A percentile compares a stretch with the other conserved stretches of the same genome.
Evolutionary conservation across 2,329 filamentous ascomycete species (phyloP).

Genomic region (Daldinia sp.): DNA sequence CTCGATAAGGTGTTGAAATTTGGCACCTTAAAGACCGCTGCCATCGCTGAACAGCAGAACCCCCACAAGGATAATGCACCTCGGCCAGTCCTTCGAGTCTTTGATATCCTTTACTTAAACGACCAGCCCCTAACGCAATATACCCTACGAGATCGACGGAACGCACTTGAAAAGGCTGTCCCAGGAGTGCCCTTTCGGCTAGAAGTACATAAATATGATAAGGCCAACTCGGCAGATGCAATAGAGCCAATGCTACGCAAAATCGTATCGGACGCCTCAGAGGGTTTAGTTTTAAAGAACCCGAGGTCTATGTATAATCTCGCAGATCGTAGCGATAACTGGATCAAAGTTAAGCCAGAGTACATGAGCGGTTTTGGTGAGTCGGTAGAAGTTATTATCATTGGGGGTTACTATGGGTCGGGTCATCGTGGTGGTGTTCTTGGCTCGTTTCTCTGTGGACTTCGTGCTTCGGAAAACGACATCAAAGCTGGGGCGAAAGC

Average conservation of each 20-base stretch:
- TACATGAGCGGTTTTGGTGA: slow-evolving; percentile 98
- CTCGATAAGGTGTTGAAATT: slow-evolving; percentile 88
- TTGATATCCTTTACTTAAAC: slow-evolving; percentile 93
- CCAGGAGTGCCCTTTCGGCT: slow-evolving; percentile 78
- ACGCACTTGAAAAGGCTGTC: slow-evolving; percentile 79
- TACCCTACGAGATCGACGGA: slow-evolving; percentile 82
- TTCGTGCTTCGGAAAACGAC: slow-evolving; percentile 79
- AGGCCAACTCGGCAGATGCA: slow-evolving; percentile 74
- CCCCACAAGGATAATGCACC: slow-evolving; percentile 72
- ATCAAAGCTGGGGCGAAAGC: slow-evolving; percentile 69
- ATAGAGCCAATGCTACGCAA: slow-evolving; percentile 84
- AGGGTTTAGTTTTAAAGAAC: slow-evolving; percentile 94
- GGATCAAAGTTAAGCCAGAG: slow-evolving; percentile 98
- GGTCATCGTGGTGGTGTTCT: slow-evolving; percentile 85
- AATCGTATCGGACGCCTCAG: slow-evolving; percentile 87
- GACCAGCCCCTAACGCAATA: slow-evolving; percentile 83
- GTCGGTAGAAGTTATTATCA: slow-evolving; percentile 86
- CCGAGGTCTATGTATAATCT: slow-evolving; percentile 87
- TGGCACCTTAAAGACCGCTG: slow-evolving; percentile 92
- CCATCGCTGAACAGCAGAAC: slow-evolving; percentile 81
- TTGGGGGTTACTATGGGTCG: slow-evolving; percentile 93
- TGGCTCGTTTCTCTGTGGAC: slow-evolving; percentile 90
- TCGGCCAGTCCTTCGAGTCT: slow-evolving; percentile 84
- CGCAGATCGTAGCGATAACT: slow-evolving; percentile 92
- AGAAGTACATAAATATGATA: slow-evolving; percentile 81